Evolutionary conservation across 257 asterid genomes (phyloP).

Genomic region (Cinchona pubescens): DNA sequence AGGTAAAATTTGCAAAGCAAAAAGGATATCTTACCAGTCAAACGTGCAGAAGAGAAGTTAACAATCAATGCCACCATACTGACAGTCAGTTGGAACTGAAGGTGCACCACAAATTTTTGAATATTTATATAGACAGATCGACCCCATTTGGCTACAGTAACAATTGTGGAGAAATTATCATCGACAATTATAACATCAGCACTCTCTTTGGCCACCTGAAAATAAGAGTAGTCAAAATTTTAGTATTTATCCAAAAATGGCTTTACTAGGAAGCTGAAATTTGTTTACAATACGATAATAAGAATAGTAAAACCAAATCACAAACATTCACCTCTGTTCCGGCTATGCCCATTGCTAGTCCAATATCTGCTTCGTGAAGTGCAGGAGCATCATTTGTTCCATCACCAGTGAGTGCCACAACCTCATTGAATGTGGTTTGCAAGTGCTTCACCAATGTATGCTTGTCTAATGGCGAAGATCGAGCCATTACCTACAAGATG

Average conservation of each 20-base stretch:
- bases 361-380: conserved; percentile 95
- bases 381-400: conserved; percentile 99
- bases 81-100: conserved; percentile 84
- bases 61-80: conserved; percentile 78
- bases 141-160: conserved; percentile 90
- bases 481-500: conserved; percentile 76
- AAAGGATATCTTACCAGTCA: conserved; percentile 49
- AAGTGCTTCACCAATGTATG: conserved; percentile 82
- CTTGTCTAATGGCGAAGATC: conserved; percentile 92
- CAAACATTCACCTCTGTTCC: conserved; percentile 78
- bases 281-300: background rate
- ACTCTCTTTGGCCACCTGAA: conserved; percentile 91
- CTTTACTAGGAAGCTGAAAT: background rate
- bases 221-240: background rate
- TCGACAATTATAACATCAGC: conserved; percentile 89
- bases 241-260: background rate
- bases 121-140: conserved; percentile 84
- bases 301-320: background rate
- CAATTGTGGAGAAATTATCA: conserved; percentile 90
- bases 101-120: conserved; percentile 87
- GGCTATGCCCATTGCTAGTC: conserved; percentile 97
- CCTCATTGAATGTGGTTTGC: conserved; percentile 81
- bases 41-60: conserved; percentile 80
- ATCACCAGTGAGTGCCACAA: conserved; percentile 96
- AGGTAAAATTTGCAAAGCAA: background rate